These are phyloP conservation scores for Boletus bicolor DNA, from an alignment of 768 basidiomycete species.

Conservation along the genomic window DNA sequence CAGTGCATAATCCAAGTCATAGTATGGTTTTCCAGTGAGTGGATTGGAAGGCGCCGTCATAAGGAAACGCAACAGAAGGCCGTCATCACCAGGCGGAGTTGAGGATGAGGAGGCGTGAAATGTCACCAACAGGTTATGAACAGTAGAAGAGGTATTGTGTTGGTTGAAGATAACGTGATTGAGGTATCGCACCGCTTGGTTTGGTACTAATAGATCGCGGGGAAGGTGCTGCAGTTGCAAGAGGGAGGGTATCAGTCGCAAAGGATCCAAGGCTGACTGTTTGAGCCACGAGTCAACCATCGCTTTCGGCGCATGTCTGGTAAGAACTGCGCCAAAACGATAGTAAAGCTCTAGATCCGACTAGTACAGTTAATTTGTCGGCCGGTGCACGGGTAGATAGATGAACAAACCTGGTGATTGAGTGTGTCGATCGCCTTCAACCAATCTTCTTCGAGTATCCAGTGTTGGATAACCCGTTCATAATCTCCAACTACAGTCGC, in stretches of 20 bases:
- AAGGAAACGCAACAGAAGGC: slow-evolving; percentile 78
- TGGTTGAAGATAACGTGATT: slow-evolving; percentile 81
- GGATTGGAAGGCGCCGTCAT: slow-evolving; percentile 79
- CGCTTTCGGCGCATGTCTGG: slow-evolving; percentile 82
- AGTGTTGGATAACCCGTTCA: slow-evolving; percentile 85
- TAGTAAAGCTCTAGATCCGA: slow-evolving; percentile 88
- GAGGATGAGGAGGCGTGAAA: slow-evolving; percentile 64
- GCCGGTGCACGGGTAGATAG: neutral
- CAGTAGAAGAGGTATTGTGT: slow-evolving; percentile 74
- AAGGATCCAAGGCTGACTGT: slow-evolving; percentile 72
- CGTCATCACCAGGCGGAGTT: slow-evolving; percentile 60
- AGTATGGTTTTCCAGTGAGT: slow-evolving; percentile 82
- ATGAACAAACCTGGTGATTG: slow-evolving; percentile 68
- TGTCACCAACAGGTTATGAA: slow-evolving; percentile 93
- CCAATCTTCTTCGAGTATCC: slow-evolving; percentile 93
- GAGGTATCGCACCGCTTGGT: slow-evolving; percentile 90
- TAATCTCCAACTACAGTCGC: slow-evolving; percentile 80
- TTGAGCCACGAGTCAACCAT: slow-evolving; percentile 92
- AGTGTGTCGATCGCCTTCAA: slow-evolving; percentile 84
- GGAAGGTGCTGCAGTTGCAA: slow-evolving; percentile 74
- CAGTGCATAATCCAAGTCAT: slow-evolving; percentile 95
- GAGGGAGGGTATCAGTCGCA: slow-evolving; percentile 85
- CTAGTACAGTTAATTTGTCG: slow-evolving; percentile 37
- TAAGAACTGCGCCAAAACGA: slow-evolving; percentile 84
- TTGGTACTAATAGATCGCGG: slow-evolving; percentile 68